Evolutionary conservation across 352 stramenopile species (phyloP).

Genomic region (Phytophthora brassicae): DNA sequence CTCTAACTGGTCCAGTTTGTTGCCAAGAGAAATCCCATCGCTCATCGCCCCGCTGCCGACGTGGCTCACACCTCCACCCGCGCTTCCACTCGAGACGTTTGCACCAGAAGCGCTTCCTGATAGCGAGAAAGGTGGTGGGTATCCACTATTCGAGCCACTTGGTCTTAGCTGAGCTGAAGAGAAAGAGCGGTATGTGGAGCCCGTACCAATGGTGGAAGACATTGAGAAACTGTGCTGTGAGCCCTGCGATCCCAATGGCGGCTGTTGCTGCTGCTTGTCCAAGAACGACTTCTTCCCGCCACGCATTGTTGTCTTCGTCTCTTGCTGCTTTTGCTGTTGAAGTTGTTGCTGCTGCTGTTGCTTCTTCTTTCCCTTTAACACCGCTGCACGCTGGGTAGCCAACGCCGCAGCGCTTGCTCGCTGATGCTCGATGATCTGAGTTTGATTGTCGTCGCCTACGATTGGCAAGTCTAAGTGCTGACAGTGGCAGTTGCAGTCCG

Average conservation of each 20-base stretch:
- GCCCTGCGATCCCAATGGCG: slow-evolving; percentile 16
- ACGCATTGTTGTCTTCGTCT: slow-evolving; percentile 23
- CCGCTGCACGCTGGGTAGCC: slow-evolving; percentile 23
- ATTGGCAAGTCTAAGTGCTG: slow-evolving; percentile 78
- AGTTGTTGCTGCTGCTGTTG: slow-evolving; percentile 24
- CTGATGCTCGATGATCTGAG: slow-evolving; percentile 41
- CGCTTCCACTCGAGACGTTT: slow-evolving; percentile 22
- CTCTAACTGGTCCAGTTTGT: slow-evolving; percentile 76
- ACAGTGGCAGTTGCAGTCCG: slow-evolving; percentile 92
- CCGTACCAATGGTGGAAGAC: slow-evolving; percentile 37
- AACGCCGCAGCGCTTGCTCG: slow-evolving; percentile 28
- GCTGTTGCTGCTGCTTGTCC: slow-evolving; percentile 32
- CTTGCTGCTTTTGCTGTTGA: slow-evolving; percentile 27
- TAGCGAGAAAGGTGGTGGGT: slow-evolving; percentile 41
- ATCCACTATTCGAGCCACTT: slow-evolving; percentile 25
- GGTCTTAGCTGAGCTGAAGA: slow-evolving; percentile 38
- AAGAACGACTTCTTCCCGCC: slow-evolving; percentile 28
- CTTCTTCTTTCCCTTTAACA: slow-evolving; percentile 30
- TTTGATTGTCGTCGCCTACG: slow-evolving; percentile 55
- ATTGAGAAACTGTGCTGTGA: slow-evolving; percentile 38
- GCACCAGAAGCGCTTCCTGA: slow-evolving; percentile 34
- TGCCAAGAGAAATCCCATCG: slow-evolving; percentile 50
- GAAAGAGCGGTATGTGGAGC: slow-evolving; percentile 32
- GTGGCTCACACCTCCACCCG: slow-evolving; percentile 15
- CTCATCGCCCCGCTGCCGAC: slow-evolving; percentile 21